Evolutionary conservation across 257 asterid species (phyloP).

Genomic region (Lithospermum erythrorhizon): DNA sequence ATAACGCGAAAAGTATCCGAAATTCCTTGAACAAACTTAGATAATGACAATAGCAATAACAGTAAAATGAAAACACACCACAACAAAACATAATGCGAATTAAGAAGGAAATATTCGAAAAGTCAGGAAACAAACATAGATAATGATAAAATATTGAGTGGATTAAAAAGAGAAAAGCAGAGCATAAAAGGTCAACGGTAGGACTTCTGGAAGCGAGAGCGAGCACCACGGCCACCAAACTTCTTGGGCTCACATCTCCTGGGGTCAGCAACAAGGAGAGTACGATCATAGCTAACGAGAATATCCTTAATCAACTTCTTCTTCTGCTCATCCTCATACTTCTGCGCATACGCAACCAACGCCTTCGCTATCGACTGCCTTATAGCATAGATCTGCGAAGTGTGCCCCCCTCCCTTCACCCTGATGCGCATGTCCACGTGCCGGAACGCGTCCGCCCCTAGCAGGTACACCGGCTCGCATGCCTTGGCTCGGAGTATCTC

Average conservation of each 20-base stretch:
- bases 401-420: conserved; percentile 70
- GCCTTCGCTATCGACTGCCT: conserved; percentile 76
- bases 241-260: conserved; percentile 88
- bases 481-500: conserved; percentile 77
- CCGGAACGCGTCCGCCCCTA: conserved; percentile 63
- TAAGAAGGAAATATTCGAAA: too few species aligned
- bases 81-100: too few species aligned
- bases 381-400: conserved; percentile 73
- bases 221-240: conserved; percentile 94
- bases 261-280: conserved; percentile 82
- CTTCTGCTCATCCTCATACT: conserved; percentile 66
- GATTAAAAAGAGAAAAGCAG: too few species aligned
- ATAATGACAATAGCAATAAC: too few species aligned
- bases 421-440: conserved; percentile 80
- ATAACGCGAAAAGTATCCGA: too few species aligned
- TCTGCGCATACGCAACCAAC: conserved; percentile 64
- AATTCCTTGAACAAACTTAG: too few species aligned
- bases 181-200: too few species aligned
- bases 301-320: conserved; percentile 84
- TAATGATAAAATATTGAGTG: too few species aligned
- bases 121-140: too few species aligned
- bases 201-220: conserved; percentile 73
- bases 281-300: conserved; percentile 58
- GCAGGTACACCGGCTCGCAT: conserved; percentile 60
- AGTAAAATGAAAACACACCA: too few species aligned